phyloP scores from a whole-genome alignment of 2,329 filamentous ascomycete genomes.

The Fusarium sp. region DNA sequence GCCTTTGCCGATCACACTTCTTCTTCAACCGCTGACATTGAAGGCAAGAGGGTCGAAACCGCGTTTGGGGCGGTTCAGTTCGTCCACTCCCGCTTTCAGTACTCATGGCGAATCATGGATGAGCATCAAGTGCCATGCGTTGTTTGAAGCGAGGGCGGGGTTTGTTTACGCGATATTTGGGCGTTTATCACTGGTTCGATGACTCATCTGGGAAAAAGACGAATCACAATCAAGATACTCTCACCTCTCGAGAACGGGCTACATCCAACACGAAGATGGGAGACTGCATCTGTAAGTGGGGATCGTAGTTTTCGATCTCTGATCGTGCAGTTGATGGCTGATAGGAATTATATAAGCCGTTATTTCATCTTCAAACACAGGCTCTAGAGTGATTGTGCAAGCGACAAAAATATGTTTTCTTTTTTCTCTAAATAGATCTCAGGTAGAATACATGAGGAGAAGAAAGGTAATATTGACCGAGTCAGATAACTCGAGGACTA shows the following conservation, averaged over 20 bases:
- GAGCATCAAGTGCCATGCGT: background rate
- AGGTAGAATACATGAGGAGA: background rate
- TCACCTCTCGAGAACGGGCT: background rate
- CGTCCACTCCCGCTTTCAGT: background rate
- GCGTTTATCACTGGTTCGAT: background rate
- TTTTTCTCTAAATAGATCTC: background rate
- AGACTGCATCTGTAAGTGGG: background rate
- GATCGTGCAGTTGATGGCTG: background rate
- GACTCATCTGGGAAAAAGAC: background rate
- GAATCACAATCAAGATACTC: background rate
- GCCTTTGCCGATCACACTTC: background rate
- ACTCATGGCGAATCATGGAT: background rate
- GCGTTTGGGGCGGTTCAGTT: background rate
- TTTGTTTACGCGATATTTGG: background rate
- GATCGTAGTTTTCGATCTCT: too few species aligned
- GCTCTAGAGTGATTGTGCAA: too few species aligned
- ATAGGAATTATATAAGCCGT: background rate
- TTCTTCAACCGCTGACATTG: background rate
- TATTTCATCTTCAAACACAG: background rate
- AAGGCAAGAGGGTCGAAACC: background rate
- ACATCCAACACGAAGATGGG: background rate
- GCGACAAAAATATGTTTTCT: background rate
- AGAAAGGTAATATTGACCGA: background rate
- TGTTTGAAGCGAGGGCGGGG: background rate
- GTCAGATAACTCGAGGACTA: background rate